Base-by-base conservation (phyloP, 225 moss, liverwort and hornwort species). In the Straminergon stramineum region DNA sequence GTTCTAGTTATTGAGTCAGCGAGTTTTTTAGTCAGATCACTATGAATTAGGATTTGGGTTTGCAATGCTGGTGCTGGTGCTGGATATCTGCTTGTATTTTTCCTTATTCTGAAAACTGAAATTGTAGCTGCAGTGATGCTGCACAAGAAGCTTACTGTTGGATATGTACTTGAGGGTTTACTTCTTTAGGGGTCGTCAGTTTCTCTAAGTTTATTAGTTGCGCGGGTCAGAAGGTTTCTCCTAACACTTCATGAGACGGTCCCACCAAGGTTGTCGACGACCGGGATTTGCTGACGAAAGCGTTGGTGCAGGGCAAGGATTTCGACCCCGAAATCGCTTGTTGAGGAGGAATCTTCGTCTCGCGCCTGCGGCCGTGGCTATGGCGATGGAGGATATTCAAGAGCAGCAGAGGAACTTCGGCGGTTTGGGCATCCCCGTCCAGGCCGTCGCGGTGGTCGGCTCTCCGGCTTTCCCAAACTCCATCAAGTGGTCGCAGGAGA, bases 401-500 rank as follows among this genome's bases (percentile, higher is more conserved):
- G 89, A 85, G 77, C 89, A 87, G 56, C 92, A 86, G 88, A 80
- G 86, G 32, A 86, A 89, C 81, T 88, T 84, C 55, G 95, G 90
- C 81, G 88, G 92, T 64, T 79, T 90, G 62, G 93, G 91, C 85
- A 89, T 90, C 20, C 96, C 97, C 55, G 92, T 92, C 58, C 96
- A 96, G 84, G 96, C 96, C 75, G 94, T 93, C 43, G 94, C 99
- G 10, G 89, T 99, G 17, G 97, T 97, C 12, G 97, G 97, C 75
- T 93, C 95, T 21, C 99, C 99, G 16, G 90, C 90, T 69, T 99
- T 94, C 66, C 97, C 99, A 17, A 96, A 94, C 85, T 94, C 97
- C 87, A 84, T 99, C 82, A 97, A 96, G 88, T 99, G 97, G 94
- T 99, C 99, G 65, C 92, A 99, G 79, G 95, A 97, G 73, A 99